Evolutionary conservation across 2,329 filamentous ascomycete genomes (phyloP).

Genomic region (Ophiostoma fasciatum): DNA sequence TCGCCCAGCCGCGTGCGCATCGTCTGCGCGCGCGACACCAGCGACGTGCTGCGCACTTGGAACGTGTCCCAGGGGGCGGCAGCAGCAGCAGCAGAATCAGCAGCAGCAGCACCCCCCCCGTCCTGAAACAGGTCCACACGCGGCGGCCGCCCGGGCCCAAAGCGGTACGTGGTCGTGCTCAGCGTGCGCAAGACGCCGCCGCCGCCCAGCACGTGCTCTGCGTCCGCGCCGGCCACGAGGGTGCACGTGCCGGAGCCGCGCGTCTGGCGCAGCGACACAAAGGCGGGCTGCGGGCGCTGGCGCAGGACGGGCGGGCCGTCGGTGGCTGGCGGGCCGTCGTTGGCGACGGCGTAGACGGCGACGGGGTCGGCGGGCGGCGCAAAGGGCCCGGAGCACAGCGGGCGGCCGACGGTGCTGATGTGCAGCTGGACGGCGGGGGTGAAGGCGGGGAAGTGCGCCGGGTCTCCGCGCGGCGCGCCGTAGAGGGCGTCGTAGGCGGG

Average conservation of each 20-base stretch:
- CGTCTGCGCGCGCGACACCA: constrained; percentile 29
- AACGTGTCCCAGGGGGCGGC: constrained; percentile 17
- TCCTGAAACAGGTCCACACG: constrained; percentile 26
- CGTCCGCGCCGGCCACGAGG: constrained; percentile 29
- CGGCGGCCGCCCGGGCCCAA: constrained; percentile 38
- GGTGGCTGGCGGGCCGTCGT: constrained; percentile 8
- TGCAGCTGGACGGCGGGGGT: constrained; percentile 25
- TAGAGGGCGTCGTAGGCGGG: constrained; percentile 7
- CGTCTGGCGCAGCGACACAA: constrained; percentile 34
- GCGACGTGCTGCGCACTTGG: constrained; percentile 20
- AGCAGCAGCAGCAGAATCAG: no score
- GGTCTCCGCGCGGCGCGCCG: constrained; percentile 14
- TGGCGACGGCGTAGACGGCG: constrained; percentile 25
- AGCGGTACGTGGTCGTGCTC: constrained; percentile 40
- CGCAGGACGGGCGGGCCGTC: constrained; percentile 3
- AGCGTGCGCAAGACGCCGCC: constrained; percentile 18
- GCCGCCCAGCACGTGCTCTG: not conserved
- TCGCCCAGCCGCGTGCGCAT: constrained; percentile 33
- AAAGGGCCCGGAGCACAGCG: constrained; percentile 26
- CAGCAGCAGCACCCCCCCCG: no score
- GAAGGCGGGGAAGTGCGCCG: no score
- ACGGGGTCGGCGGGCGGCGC: constrained; percentile 25
- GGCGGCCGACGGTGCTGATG: constrained; percentile 31
- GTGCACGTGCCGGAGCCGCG: constrained; percentile 32
- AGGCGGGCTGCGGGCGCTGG: no score